Base-by-base conservation (phyloP, 108 stramenopile genomes). In the Conticribra guillardii region DNA sequence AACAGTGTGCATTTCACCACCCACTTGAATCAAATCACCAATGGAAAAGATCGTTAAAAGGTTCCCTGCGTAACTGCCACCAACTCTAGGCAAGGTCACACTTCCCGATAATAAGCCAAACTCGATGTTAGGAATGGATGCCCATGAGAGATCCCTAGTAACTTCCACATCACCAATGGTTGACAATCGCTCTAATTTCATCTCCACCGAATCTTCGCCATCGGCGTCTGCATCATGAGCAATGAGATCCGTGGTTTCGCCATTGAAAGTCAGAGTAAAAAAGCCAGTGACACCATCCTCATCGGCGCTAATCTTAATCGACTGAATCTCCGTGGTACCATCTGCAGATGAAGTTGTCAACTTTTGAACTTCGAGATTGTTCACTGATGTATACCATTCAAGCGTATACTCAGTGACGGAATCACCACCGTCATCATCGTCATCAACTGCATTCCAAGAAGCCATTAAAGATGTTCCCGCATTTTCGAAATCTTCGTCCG, bases 131-230 rank as follows among this genome's bases (percentile, higher is more conserved):
- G 82, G 82, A 1, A 91, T 68, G 1, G 85, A 76, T 33, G 37
- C 58, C 79, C 69, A 70, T 1, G 88, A 90, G n/a, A 71, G 79
- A 29, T 84, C 78, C 14, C 91, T 83, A 33, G 69, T 74, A 3
- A 94, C 93, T 45, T 87, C 85, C 4, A 92, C 85, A 47, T 82
- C 80, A 18, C 92, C 90, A 60, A 92, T 50, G 4, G 87, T 72
- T 15, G 82, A 71, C 23, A 94, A 57, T 3, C 85, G 70, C 56
- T 89, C 84, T 29, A 96, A 69, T 18, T 74, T 73, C 23, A 62
- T 48, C 51, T 90, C 85, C 16, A 96, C 60, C 21, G 86, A 87
- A 29, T 75, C 80, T 24, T 72, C 67, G 18, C 92, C 92, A 27
- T 89, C 87, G 21, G 88, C 89, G 8, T 85, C 84, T 24, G 68